Conservation (phyloP, 768 basidiomycete species). For the Psilocybe cubensis region DNA sequence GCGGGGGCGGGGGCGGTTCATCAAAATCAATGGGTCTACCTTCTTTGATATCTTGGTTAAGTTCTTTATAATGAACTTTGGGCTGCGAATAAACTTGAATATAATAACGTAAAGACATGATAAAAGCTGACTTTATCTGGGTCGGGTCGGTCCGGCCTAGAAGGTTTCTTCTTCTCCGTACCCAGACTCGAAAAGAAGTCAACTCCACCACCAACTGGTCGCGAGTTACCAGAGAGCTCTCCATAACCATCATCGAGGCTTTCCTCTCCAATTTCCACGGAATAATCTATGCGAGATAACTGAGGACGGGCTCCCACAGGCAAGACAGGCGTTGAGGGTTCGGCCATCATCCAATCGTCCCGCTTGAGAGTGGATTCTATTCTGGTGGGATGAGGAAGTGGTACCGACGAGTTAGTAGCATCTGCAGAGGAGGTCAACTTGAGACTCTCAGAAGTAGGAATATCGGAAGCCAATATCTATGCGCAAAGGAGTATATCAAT, state of each 20-base stretch:
- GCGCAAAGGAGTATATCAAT: background rate
- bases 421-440: slow-evolving; percentile 66
- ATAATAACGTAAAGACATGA: background rate
- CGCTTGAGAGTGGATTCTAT: slow-evolving; percentile 61
- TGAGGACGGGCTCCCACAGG: slow-evolving; percentile 25
- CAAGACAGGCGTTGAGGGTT: slow-evolving; percentile 33
- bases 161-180: slow-evolving; percentile 73
- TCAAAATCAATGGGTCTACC: slow-evolving; percentile 44
- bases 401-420: slow-evolving; percentile 43
- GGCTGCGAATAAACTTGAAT: slow-evolving; percentile 43
- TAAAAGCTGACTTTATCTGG: slow-evolving; percentile 64
- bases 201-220: slow-evolving; percentile 58
- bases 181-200: slow-evolving; percentile 94
- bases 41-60: slow-evolving; percentile 60
- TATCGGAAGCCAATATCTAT: slow-evolving; percentile 70
- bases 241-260: slow-evolving; percentile 70
- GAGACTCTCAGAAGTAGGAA: slow-evolving; percentile 77
- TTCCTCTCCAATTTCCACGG: slow-evolving; percentile 39
- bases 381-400: slow-evolving; percentile 47
- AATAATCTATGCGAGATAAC: slow-evolving; percentile 14
- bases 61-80: slow-evolving; percentile 61
- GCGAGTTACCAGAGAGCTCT: slow-evolving; percentile 45
- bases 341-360: slow-evolving; percentile 91
- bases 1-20: slow-evolving; percentile 42
- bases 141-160: slow-evolving; percentile 59